Conservation (phyloP, 805 yeast genomes). For the Scheffersomyces ergatensis region DNA sequence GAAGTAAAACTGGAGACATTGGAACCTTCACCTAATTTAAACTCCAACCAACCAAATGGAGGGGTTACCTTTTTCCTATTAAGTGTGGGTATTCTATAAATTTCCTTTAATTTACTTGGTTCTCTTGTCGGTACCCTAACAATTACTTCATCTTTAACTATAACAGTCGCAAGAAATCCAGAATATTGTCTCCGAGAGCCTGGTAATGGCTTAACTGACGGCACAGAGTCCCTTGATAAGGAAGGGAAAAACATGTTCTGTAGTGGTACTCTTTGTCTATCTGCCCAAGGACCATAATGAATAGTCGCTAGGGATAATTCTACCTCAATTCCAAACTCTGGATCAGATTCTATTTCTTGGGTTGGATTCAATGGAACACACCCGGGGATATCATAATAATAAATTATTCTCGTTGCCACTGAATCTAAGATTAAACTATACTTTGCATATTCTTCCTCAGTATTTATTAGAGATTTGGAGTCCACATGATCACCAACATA, state of each 20-base stretch:
- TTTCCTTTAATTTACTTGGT: constrained; percentile 63
- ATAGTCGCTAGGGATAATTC: constrained; percentile 59
- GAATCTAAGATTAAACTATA: constrained; percentile 69
- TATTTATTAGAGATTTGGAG: constrained; percentile 22
- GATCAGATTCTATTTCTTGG: constrained; percentile 8
- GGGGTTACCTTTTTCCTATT: constrained; percentile 28
- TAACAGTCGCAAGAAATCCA: constrained; percentile 53
- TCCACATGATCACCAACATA: constrained; percentile 49
- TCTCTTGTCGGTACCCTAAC: constrained; percentile 83
- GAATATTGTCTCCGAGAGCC: constrained; percentile 58
- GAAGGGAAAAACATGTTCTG: constrained; percentile 70
- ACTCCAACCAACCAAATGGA: constrained; percentile 91
- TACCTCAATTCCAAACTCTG: constrained; percentile 56
- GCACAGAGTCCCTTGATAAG: constrained; percentile 52
- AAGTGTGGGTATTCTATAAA: constrained; percentile 11
- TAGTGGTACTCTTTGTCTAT: constrained; percentile 69
- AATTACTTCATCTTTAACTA: constrained; percentile 62
- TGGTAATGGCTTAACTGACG: constrained; percentile 29
- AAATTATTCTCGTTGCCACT: constrained; percentile 49
- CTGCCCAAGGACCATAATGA: constrained; percentile 96
- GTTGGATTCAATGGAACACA: constrained; percentile 3
- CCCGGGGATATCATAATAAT: constrained; percentile 76
- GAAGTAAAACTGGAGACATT: constrained; percentile 45
- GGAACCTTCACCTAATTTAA: constrained; percentile 57
- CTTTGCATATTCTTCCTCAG: constrained; percentile 76